These are phyloP conservation scores for Rhizophagus clarus DNA, from an alignment of 192 early-diverging fungal species.

Conservation along the genomic window DNA sequence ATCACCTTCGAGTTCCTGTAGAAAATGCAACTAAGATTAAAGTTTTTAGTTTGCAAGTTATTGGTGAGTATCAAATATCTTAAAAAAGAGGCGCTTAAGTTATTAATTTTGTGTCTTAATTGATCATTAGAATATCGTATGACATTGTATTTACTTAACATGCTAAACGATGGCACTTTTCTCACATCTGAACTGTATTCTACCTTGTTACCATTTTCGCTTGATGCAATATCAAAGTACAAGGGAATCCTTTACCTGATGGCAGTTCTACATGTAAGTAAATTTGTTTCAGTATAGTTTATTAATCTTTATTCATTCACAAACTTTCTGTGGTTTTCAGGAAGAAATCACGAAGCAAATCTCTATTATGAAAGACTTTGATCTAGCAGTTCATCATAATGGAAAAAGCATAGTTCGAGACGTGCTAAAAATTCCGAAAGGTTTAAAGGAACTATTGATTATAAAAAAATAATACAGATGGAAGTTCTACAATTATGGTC, in stretches of 20 bases:
- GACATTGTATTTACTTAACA: slow-evolving; percentile 27
- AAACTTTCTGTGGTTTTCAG: not conserved
- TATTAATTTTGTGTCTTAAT: slow-evolving; percentile 17
- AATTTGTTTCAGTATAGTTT: not conserved
- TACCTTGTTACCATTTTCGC: slow-evolving; percentile 24
- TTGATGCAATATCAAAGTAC: slow-evolving; percentile 30
- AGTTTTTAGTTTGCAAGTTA: slow-evolving; percentile 31
- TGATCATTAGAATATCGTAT: slow-evolving; percentile 33
- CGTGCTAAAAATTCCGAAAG: slow-evolving; percentile 14
- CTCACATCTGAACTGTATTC: slow-evolving; percentile 25
- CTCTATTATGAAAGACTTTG: slow-evolving; percentile 18
- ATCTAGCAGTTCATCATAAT: slow-evolving; percentile 3
- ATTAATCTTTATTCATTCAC: not conserved
- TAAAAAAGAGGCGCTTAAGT: not conserved
- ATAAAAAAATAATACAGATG: too few relatives aligned
- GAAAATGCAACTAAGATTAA: slow-evolving; percentile 24
- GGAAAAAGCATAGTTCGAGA: not conserved
- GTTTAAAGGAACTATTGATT: slow-evolving; percentile 15
- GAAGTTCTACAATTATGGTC: too few relatives aligned
- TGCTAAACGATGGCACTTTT: slow-evolving; percentile 30
- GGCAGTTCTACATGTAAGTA: slow-evolving; percentile 32
- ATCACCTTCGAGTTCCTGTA: slow-evolving; percentile 1
- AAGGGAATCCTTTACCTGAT: slow-evolving; percentile 26
- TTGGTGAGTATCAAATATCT: slow-evolving; percentile 14
- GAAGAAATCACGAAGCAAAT: slow-evolving; percentile 17